Evolutionary conservation across 2,329 filamentous ascomycete species (phyloP), one percentile per base, ranked within the genome.

Genomic region (Tolypocladium cylindrosporum): DNA sequence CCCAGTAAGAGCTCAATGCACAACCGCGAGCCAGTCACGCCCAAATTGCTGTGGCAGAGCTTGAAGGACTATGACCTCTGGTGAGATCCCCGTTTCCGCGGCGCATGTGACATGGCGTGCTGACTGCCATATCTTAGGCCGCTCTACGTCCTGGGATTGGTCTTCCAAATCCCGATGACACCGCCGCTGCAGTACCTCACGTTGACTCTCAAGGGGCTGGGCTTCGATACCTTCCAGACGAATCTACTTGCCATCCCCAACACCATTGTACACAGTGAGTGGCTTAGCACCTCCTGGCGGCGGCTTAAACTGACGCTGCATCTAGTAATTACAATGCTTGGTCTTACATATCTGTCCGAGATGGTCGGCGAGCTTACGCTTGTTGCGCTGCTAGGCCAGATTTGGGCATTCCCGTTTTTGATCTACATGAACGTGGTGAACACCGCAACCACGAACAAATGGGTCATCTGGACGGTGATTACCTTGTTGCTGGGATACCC

Each of bases 41-140:
- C 73, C 1, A 71, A 68, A 19, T 67, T 75, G 2, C 73, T 83
- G 0, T 81, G 77, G 75, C 68, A 83, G 43, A 74, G 77, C 2
- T 63, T 84, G 3, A 75, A 73, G 13, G 84, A 86, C 62, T 86
- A 80, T 63, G 81, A 86, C 61, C 72, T 85, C 60, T 86, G 80
- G 81, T 80, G 9, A 16, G 27, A n/a, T 51, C 2, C 48, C 7
- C 8, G 16, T 19, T 14, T 4, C 2, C 14, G 11, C 9, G 6
- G 7, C 24, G 1, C 3, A 16, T 19, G 24, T 27, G 14, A 4
- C 24, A 6, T 7, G 43, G 24, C 41, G 2, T 31, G 16, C 48
- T 36, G 16, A 50, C 16, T n/a, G 16, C 4, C 31, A 19, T 27
- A 10, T 34, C 13, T 21, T 13, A 56, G 55, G 55, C 55, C 55